Conservation (phyloP, 441 rosid species). For the Viola pubescens region DNA sequence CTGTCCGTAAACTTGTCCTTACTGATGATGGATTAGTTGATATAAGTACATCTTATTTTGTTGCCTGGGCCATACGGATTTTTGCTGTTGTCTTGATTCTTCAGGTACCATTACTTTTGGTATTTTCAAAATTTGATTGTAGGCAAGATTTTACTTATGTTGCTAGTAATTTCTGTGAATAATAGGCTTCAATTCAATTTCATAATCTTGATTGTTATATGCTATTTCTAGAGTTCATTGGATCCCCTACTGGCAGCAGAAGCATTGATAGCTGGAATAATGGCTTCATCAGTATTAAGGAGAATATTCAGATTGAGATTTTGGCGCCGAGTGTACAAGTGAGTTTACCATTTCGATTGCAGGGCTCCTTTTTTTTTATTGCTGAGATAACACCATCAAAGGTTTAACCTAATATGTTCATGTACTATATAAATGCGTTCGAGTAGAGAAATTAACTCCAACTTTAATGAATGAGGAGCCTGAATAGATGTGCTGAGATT, state of each 20-base stretch:
- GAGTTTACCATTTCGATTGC: conserved; percentile 14
- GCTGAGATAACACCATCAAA: neutral
- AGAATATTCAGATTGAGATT: conserved; percentile 39
- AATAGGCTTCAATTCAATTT: neutral
- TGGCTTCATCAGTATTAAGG: conserved; percentile 36
- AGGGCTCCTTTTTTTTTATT: neutral
- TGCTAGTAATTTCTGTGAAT: neutral
- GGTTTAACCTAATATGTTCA: too few relatives aligned
- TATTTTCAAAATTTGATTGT: neutral
- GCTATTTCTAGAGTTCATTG: conserved; percentile 51
- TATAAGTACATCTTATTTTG: conserved; percentile 54
- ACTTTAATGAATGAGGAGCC: too few relatives aligned
- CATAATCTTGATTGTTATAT: neutral
- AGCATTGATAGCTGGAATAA: conserved; percentile 44
- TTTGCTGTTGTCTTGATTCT: conserved; percentile 58
- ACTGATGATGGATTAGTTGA: conserved; percentile 80
- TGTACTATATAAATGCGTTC: too few relatives aligned
- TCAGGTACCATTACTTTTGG: conserved; percentile 43
- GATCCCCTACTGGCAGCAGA: conserved; percentile 71
- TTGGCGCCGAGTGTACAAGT: conserved; percentile 44
- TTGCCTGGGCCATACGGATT: conserved; percentile 71
- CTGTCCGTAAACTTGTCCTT: conserved; percentile 67
- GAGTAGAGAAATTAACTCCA: too few relatives aligned
- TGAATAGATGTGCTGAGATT: too few relatives aligned
- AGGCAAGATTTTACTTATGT: neutral